Percentiles rank a stretch among this genome's conserved stretches.
phyloP scores from a whole-genome alignment of 202 grass and related monocot genomes.

The Tripidium arundinaceum region DNA sequence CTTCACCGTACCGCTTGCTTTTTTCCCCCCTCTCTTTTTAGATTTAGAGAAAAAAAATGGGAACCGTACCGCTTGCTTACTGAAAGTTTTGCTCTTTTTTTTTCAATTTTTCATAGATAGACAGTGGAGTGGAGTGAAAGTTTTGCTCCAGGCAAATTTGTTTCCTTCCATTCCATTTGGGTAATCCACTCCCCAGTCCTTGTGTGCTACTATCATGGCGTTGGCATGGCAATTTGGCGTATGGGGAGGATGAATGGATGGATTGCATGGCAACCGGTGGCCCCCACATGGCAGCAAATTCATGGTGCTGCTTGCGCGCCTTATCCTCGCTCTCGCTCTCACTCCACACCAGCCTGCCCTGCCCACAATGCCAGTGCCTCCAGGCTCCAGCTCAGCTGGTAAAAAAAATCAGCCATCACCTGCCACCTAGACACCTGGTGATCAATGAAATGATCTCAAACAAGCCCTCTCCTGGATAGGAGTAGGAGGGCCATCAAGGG shows the following conservation, averaged over 20 bases:
- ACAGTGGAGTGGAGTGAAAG: too few species aligned
- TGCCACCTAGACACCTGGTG: background rate
- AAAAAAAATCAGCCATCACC: background rate
- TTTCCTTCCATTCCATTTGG: too few species aligned
- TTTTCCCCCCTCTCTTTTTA: too few species aligned
- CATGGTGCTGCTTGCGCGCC: conserved; percentile 37
- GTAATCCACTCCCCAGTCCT: too few species aligned
- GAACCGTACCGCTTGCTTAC: too few species aligned
- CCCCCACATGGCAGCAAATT: conserved; percentile 26
- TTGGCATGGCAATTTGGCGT: too few species aligned
- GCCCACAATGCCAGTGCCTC: background rate
- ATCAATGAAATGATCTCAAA: background rate
- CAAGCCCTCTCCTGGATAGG: background rate
- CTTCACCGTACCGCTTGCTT: too few species aligned
- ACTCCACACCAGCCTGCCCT: background rate
- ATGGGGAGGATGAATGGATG: background rate
- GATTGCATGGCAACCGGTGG: background rate
- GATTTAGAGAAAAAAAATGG: too few species aligned
- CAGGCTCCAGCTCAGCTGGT: background rate
- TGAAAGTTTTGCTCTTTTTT: too few species aligned
- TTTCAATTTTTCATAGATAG: too few species aligned
- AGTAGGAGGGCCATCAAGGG: background rate
- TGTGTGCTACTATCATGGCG: too few species aligned
- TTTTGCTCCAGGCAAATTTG: too few species aligned
- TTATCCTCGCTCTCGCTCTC: conserved; percentile 24